phyloP scores from a whole-genome alignment of 305 asterid species.

The Fraxinus paxiana region DNA sequence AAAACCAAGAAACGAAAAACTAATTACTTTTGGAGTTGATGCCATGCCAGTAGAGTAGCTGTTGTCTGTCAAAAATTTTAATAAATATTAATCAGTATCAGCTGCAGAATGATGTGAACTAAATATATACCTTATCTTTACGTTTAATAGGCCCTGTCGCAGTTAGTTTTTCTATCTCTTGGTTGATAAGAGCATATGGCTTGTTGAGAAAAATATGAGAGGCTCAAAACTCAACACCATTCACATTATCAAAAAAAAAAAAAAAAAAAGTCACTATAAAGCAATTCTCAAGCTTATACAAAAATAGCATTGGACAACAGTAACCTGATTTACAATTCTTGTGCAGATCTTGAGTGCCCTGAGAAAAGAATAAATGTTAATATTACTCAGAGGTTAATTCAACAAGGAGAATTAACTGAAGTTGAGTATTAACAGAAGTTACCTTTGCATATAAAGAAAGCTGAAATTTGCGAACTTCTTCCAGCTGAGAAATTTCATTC shows the following conservation, averaged over 20 bases:
- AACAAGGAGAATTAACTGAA: conserved; percentile 3
- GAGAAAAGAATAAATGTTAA: conserved; percentile 24
- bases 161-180: conserved; percentile 9
- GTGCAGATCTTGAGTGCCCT: conserved; percentile 44
- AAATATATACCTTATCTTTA: not conserved
- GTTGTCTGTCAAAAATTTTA: conserved; percentile 34
- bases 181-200: conserved; percentile 14
- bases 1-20: not conserved
- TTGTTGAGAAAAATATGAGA: not conserved
- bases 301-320: conserved; percentile 21
- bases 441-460: conserved; percentile 70
- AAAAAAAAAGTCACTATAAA: not conserved
- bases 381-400: conserved; percentile 11
- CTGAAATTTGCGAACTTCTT: conserved; percentile 74
- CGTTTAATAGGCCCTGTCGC: not conserved
- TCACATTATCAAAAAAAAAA: not conserved
- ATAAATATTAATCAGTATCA: conserved; percentile 18
- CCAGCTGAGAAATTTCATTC: conserved; percentile 84
- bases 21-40: conserved; percentile 39
- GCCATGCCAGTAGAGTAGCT: conserved; percentile 29
- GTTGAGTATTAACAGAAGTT: conserved; percentile 24
- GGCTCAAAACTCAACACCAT: conserved; percentile 5
- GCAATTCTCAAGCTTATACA: conserved; percentile 1
- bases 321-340: conserved; percentile 48
- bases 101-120: conserved; percentile 2